These are phyloP conservation scores for Lasiosphaeria hispida DNA, from an alignment of 495 filamentous ascomycete species.

Conservation along the genomic window DNA sequence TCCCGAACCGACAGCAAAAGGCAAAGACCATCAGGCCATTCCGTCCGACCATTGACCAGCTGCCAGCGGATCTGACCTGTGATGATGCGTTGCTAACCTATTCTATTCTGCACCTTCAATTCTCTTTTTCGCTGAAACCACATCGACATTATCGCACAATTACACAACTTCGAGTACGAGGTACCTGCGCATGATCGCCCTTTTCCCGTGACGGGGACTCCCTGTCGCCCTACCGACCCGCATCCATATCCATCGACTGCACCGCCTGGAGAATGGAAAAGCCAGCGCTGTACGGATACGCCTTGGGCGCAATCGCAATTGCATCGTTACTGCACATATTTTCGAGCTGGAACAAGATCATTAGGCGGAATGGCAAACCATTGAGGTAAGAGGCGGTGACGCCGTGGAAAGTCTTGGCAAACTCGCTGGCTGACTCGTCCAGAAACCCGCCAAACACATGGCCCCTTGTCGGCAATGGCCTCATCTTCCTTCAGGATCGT, in stretches of 20 bases:
- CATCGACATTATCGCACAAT: too few species aligned
- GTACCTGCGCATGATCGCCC: too few species aligned
- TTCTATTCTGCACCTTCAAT: too few species aligned
- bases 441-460: conserved; percentile 55
- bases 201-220: background rate
- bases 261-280: background rate
- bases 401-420: background rate
- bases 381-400: conserved; percentile 17
- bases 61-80: too few species aligned
- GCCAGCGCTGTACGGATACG: conserved; percentile 17
- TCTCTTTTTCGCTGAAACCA: too few species aligned
- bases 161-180: too few species aligned
- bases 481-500: conserved; percentile 55
- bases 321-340: conserved; percentile 21
- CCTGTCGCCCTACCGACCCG: background rate
- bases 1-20: background rate
- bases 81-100: too few species aligned
- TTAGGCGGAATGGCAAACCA: conserved; percentile 27
- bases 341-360: conserved; percentile 14
- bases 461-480: conserved; percentile 56
- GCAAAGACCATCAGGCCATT: too few species aligned
- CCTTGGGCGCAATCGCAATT: conserved; percentile 13
- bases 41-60: too few species aligned
- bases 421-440: background rate
- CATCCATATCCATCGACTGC: too few species aligned